Base-by-base conservation (phyloP, 169 alveolate genomes). In the Besnoitia besnoiti region DNA sequence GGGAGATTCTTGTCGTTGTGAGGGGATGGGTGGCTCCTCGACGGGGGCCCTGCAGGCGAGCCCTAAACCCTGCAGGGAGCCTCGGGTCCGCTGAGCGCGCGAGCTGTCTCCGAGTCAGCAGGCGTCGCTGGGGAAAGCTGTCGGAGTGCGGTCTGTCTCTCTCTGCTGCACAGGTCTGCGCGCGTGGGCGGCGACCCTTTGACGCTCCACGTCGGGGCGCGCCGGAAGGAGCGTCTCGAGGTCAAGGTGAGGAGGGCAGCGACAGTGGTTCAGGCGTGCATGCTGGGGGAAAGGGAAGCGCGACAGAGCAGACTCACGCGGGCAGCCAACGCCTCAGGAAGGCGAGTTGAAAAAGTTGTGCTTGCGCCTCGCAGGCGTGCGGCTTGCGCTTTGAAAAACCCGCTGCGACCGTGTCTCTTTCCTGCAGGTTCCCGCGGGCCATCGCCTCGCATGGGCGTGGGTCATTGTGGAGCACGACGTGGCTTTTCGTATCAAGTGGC, bases 401-500 rank as follows among this genome's bases (percentile, higher is more conserved):
- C n/a, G n/a, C n/a, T n/a, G n/a, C n/a, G n/a, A n/a, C n/a, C n/a
- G n/a, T n/a, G n/a, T n/a, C n/a, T n/a, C n/a, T n/a, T n/a, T n/a
- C n/a, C 10, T 73, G 24, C 82, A 73, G 82, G 82, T 73, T 8
- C 82, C 39, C 47, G 2, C 16, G n/a, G 82, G 46, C 2, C 46
- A 10, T 30, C n/a, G 46, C 30, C 67, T 73, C n/a, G 16, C 82
- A 7, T 73, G 82, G 82, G 82, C 82, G 44, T 73, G 82, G 82
- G 47, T 73, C 5, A 16, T 73, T n/a, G 8, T 73, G 8, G 82
- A 73, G n/a, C 82, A 73, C 82, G 82, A 73, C 82, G 46, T 73
- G 47, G 0, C 44, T 19, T 73, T 73, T 30, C 82, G n/a, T 27
- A n/a, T 73, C 82, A 73, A 73, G 82, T 73, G 47, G 82, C 82